Percentiles rank a stretch among this genome's conserved stretches.
Conservation (phyloP, 345 rosid genomes). For the Gossypioides kirkii region DNA sequence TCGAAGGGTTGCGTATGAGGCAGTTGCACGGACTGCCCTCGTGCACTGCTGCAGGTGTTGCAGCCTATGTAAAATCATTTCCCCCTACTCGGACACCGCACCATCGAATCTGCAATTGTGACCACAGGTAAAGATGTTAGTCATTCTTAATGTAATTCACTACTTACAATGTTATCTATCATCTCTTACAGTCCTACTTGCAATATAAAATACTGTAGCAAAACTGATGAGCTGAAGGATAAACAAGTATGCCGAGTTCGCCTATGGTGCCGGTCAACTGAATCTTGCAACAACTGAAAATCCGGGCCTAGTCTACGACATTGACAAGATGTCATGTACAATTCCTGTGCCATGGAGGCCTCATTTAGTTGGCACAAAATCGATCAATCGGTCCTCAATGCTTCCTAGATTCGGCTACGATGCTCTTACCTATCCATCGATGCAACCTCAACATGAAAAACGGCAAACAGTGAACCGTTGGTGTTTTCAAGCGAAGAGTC, state of each 20-base stretch:
- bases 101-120: constrained; percentile 82
- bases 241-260: constrained; percentile 61
- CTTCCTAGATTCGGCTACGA: constrained; percentile 68
- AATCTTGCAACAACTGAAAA: constrained; percentile 52
- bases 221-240: constrained; percentile 53
- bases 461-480: constrained; percentile 28
- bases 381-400: constrained; percentile 61
- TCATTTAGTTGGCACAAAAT: constrained; percentile 42
- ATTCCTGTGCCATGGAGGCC: constrained; percentile 78
- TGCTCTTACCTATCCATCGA: constrained; percentile 74
- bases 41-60: constrained; percentile 74
- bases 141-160: neutral
- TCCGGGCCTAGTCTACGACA: constrained; percentile 84
- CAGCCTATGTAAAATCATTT: constrained; percentile 87
- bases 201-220: constrained; percentile 29
- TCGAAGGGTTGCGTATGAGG: constrained; percentile 82
- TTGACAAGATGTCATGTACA: constrained; percentile 66
- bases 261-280: constrained; percentile 78
- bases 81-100: constrained; percentile 68
- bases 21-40: constrained; percentile 92
- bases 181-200: constrained; percentile 7
- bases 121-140: constrained; percentile 56
- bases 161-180: too few species aligned
- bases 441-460: constrained; percentile 46
- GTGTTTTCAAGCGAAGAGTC: constrained; percentile 55